phyloP scores from a whole-genome alignment of 106 monocot genomes.

The Chionographis japonica region DNA sequence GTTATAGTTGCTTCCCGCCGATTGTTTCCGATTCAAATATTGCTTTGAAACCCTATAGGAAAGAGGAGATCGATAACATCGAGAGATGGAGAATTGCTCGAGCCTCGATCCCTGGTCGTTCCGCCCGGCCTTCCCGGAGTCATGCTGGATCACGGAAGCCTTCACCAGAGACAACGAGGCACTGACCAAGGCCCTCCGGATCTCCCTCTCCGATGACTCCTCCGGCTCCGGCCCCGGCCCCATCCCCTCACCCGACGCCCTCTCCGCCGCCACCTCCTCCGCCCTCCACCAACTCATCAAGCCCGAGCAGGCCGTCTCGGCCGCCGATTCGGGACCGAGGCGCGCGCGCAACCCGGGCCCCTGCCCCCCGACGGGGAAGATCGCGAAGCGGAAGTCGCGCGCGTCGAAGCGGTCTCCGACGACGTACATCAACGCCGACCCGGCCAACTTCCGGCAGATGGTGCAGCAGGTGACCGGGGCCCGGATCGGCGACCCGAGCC shows the following conservation, averaged over 20 bases:
- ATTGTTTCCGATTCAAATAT: no score
- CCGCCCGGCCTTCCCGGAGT: conserved; percentile 8
- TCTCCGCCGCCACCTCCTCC: background rate
- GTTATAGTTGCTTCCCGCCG: no score
- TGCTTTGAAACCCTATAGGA: no score
- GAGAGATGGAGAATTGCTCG: conserved; percentile 9
- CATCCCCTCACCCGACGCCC: conserved; percentile 6
- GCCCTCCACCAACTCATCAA: background rate
- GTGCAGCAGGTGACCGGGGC: conserved; percentile 52
- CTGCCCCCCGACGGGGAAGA: background rate
- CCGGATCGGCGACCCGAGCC: background rate
- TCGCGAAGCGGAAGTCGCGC: conserved; percentile 25
- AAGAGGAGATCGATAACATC: no score
- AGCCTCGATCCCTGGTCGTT: conserved; percentile 25
- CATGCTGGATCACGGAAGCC: conserved; percentile 18
- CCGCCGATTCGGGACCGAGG: no score
- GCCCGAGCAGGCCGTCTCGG: no score
- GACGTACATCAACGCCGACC: conserved; percentile 41
- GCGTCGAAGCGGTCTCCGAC: conserved; percentile 20
- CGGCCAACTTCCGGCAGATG: conserved; percentile 35
- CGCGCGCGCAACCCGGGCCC: background rate
- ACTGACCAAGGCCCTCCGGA: conserved; percentile 54
- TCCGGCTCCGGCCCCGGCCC: conserved; percentile 18
- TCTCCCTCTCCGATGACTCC: conserved; percentile 45
- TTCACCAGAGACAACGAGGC: conserved; percentile 40